Percentiles rank a stretch among this genome's conserved stretches.
Conservation (phyloP, 192 early-diverging fungal species). For the Podila epicladia region DNA sequence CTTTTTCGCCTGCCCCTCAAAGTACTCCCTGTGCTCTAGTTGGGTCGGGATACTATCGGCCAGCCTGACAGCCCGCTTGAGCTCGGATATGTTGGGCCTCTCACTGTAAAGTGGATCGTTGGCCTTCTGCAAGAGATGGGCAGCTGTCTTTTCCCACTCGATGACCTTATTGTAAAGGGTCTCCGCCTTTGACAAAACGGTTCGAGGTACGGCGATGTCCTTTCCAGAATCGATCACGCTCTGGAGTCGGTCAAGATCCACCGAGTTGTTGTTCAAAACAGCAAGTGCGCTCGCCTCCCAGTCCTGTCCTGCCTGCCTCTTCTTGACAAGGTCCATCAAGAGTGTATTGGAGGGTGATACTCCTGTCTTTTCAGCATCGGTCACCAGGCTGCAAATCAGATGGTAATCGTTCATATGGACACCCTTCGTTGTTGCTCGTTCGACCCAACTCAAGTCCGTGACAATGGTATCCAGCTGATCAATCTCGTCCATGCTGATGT, state of each 20-base stretch:
- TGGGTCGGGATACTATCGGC: conserved; percentile 22
- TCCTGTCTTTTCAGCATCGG: conserved; percentile 42
- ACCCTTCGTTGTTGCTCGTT: conserved; percentile 24
- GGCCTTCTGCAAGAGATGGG: conserved; percentile 17
- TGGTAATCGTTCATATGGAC: conserved; percentile 29
- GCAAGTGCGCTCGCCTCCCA: conserved; percentile 36
- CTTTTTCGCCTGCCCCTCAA: conserved; percentile 27
- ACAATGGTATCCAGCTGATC: conserved; percentile 60
- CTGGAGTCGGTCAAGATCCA: conserved; percentile 46
- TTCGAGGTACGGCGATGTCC: conserved; percentile 27
- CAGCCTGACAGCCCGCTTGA: conserved; percentile 27
- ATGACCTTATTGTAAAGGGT: conserved; percentile 33
- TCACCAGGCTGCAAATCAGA: conserved; percentile 38
- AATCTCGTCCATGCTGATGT: conserved; percentile 51
- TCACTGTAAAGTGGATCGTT: conserved; percentile 28
- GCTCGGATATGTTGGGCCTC: conserved; percentile 39
- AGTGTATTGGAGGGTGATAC: conserved; percentile 47
- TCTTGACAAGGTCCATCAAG: conserved; percentile 35
- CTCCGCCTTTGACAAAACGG: conserved; percentile 35
- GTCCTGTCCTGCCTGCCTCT: conserved; percentile 14
- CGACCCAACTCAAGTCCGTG: conserved; percentile 52
- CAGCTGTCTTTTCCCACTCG: conserved; percentile 30
- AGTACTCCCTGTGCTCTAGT: conserved; percentile 19
- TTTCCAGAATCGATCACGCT: conserved; percentile 37
- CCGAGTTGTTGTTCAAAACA: conserved; percentile 25